Base-by-base conservation (phyloP, 768 basidiomycete species). In the Suillus discolor region DNA sequence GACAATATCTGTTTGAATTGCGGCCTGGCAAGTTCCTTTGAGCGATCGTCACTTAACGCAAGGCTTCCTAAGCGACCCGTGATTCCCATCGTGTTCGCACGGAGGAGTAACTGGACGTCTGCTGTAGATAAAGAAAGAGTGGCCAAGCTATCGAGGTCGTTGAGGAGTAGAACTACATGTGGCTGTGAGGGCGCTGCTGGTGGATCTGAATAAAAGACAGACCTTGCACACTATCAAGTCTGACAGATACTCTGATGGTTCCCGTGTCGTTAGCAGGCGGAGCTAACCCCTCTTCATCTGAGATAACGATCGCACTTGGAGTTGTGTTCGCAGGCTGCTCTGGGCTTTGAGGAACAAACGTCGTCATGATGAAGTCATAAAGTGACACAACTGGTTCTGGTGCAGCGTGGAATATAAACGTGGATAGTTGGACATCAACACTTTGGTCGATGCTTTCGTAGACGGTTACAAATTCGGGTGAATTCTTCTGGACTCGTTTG, bases 311-410 rank as follows among this genome's bases (percentile, higher is more conserved):
- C 7, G 62, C 49, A 28, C 64, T 64, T 23, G 49, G 55, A 15
- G 70, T 62, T 6, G 66, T 55, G 45, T 66, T 63, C 15, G 69
- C 62, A 45, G 57, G 73, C 18, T 66, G 38, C 20, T 60, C 34
- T 20, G 67, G 62, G 25, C 23, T 57, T 36, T 81, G 70, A 11
- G 91, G 87, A 12, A 94, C 92, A 77, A 99, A 99, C 0, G 97
- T 98, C 3, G 92, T 91, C 91, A 99, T 96, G 77, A 99, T 87
- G 79, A 97, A 98, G 79, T 99, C 96, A 77, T 98, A 99, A 25
- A 98, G 78, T 2, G 91, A 84, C 44, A 99, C 80, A 51, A 98
- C 89, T 15, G 97, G 96, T 72, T 95, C 94, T 0, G 97, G 96
- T 9, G 92, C 91, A 4, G 91, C 89, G 64, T 88, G 87, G 77